Evolutionary conservation across 2,329 filamentous ascomycete genomes (phyloP), one percentile per base, ranked within the genome.

Genomic region (Trichoderma pleuroti): DNA sequence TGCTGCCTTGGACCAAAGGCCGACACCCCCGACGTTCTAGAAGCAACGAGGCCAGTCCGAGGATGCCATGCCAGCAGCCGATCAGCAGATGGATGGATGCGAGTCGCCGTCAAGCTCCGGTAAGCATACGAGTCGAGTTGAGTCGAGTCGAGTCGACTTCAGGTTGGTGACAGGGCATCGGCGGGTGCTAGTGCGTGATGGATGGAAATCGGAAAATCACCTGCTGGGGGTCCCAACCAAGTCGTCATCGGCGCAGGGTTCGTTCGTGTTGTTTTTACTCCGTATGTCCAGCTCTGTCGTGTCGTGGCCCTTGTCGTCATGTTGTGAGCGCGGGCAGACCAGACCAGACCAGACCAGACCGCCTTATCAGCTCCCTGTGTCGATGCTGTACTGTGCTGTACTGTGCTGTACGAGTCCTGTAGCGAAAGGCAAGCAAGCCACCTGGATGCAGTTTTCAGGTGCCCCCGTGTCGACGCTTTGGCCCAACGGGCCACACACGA

Each of bases 11-110:
- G 26, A 68, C 9, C 18, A 64, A 32, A 49, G 61, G 24, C 42
- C 42, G 62, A 64, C 39, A 64, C 26, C 62, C 42, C 28, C 62
- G 30, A 46, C 34, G 49, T 57, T 57, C 63, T 66, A 66, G 63
- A 65, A 65, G 62, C 46, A 30, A 30, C 21, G 24, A 61, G 30
- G 57, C 7, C 57, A n/a, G n/a, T n/a, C 36, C 21, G 57, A 24
- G 30, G 21, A 5, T n/a, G n/a, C n/a, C n/a, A 66, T 56, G 65
- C 65, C 34, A 46, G 54, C 52, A 68, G n/a, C 26, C 65, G 65
- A 69, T 61, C 39, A 60, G 57, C 30, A 46, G 24, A 62, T 16
- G 30, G 24, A 54, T 11, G 21, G 21, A 28, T 32, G 30, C n/a
- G 14, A 28, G 28, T 57, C 66, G 30, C 56, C n/a, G 59, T 42